These are phyloP conservation scores for Blastocystis sp. DNA, from an alignment of 352 stramenopile species.

Conservation along the genomic window DNA sequence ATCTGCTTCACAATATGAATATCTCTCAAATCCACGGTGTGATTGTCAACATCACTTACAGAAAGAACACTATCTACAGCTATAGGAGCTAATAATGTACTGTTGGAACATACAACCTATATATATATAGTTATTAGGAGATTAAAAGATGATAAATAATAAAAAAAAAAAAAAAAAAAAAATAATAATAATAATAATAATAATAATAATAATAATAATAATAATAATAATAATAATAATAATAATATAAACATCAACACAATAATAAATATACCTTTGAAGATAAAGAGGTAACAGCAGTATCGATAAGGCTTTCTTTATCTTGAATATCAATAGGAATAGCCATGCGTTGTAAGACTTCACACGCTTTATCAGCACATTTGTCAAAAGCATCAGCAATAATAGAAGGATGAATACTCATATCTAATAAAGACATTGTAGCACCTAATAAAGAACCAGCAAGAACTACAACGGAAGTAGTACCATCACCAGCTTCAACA, in stretches of 20 bases:
- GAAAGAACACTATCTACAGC: constrained; percentile 90
- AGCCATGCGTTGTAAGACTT: constrained; percentile 66
- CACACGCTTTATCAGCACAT: constrained; percentile 58
- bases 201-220: not conserved
- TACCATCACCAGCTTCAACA: constrained; percentile 89
- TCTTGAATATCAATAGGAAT: constrained; percentile 73
- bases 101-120: constrained; percentile 83
- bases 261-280: constrained; percentile 79
- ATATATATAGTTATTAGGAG: no score
- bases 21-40: constrained; percentile 74
- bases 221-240: not conserved
- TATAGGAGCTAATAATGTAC: constrained; percentile 82
- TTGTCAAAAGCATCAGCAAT: constrained; percentile 83
- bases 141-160: constrained; percentile 24
- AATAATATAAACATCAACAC: no score
- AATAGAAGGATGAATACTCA: constrained; percentile 91
- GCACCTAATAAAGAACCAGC: constrained; percentile 86
- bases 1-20: constrained; percentile 94
- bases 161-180: constrained; percentile 22
- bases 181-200: not conserved
- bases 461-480: constrained; percentile 89
- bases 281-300: constrained; percentile 86
- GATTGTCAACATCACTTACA: constrained; percentile 71
- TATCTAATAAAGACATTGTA: constrained; percentile 58
- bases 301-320: constrained; percentile 78